Evolutionary conservation across 2,329 filamentous ascomycete genomes (phyloP).

Genomic region (Paramyrothecium roridum): DNA sequence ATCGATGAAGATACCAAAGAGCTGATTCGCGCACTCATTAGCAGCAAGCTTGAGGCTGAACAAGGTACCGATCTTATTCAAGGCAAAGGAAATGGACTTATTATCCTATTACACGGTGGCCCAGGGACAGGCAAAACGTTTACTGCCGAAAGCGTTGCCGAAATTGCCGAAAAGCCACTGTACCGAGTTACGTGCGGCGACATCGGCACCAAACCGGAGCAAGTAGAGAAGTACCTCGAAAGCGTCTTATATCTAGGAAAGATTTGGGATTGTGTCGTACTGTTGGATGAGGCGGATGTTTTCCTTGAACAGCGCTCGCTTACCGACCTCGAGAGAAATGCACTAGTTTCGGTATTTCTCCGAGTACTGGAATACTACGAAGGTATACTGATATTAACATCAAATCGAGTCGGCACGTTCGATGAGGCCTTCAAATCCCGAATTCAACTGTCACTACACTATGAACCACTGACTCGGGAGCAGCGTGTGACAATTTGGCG

Average conservation of each 20-base stretch:
- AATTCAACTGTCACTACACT: constrained; percentile 29
- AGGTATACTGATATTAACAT: constrained; percentile 31
- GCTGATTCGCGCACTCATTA: no score
- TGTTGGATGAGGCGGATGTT: constrained; percentile 24
- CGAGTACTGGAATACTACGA: constrained; percentile 30
- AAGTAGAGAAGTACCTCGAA: constrained; percentile 15
- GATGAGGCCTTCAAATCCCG: constrained; percentile 32
- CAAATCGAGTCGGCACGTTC: constrained; percentile 29
- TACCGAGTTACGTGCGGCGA: constrained; percentile 22
- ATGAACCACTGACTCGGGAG: constrained; percentile 17
- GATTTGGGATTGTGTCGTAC: constrained; percentile 20
- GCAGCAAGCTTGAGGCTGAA: no score
- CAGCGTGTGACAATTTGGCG: constrained; percentile 22
- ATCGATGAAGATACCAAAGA: no score
- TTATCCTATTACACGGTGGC: constrained; percentile 27
- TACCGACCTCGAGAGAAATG: constrained; percentile 19
- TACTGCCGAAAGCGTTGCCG: constrained; percentile 19
- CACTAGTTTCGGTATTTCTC: constrained; percentile 25
- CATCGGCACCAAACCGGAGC: constrained; percentile 14
- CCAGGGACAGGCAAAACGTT: constrained; percentile 29
- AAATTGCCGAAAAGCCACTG: constrained; percentile 16
- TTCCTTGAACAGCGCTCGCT: constrained; percentile 20
- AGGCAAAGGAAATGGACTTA: constrained; percentile 23
- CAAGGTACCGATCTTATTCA: constrained; percentile 24
- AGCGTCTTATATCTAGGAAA: constrained; percentile 17